Evolutionary conservation across 139 green algal genomes (phyloP), one percentile per base, ranked within the genome.

Genomic region (Chlamydomonas applanata): DNA sequence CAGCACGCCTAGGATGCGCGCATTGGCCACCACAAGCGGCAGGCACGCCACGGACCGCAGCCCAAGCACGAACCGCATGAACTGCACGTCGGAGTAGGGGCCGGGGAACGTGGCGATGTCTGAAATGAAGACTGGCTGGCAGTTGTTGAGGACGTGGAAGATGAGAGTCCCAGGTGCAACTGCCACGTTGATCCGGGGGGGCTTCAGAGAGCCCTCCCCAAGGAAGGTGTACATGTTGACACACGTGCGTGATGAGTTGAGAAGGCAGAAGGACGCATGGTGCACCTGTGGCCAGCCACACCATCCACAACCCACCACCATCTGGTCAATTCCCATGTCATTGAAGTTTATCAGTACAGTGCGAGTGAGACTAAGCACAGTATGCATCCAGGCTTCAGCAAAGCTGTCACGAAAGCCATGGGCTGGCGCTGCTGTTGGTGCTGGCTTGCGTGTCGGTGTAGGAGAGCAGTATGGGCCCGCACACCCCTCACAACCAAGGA

Each of bases 181-280:
- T 0, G 74, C 57, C 29, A 85, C 74, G 44, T 85, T 85, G 64
- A 85, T 68, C 46, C 70, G 70, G 35, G 79, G 79, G 33, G 79
- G 74, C 36, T 79, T 76, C 11, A 63, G 68, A n/a, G 24, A n/a
- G 25, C 79, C 79, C 29, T 84, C 79, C 29, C 25, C 79, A 22
- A 84, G 36, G 44, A 84, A 78, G 20, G 73, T 84, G 73, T 81
- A 84, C 73, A 84, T 84, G 74, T 84, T 84, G 69, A 80, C 74
- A 33, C 66, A 80, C n/a, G 76, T 73, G 20, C 73, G 69, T 0
- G 60, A 66, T 25, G n/a, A 71, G 62, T 79, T 80, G 60, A 84
- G 61, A 30, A 84, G 74, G 69, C 79, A 84, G 69, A 84, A 84
- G 20, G 71, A 79, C 2, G 79, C 73, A 40, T 84, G 79, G 29